Percentiles rank a stretch among this genome's conserved stretches.
Conservation (phyloP, 2,329 filamentous ascomycete species). For the Daldinia sp. region DNA sequence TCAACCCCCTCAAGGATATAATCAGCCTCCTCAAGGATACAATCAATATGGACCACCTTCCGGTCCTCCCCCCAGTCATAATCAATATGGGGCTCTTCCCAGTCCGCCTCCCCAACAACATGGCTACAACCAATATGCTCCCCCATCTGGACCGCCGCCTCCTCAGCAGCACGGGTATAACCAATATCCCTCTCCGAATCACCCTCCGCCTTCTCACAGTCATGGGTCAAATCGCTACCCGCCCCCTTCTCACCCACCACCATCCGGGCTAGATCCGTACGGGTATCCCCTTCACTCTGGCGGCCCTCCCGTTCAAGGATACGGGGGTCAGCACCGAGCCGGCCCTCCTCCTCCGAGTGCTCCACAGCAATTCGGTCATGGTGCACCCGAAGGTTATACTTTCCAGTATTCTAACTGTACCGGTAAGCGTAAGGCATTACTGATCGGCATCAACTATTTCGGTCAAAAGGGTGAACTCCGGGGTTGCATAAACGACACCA, state of each 20-base stretch:
- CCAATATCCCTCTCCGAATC: conserved; percentile 22
- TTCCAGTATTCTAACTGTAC: conserved; percentile 82
- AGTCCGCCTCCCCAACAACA: conserved; percentile 35
- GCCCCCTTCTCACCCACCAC: conserved; percentile 50
- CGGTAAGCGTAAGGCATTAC: conserved; percentile 74
- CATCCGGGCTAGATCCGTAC: conserved; percentile 55
- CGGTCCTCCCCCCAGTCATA: conserved; percentile 43
- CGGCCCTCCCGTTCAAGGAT: conserved; percentile 39
- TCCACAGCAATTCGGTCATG: conserved; percentile 69
- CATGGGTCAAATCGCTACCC: conserved; percentile 38
- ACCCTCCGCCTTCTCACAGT: conserved; percentile 17
- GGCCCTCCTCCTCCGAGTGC: conserved; percentile 57
- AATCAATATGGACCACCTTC: conserved; percentile 35
- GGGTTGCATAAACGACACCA: conserved; percentile 83
- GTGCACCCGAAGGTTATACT: conserved; percentile 72
- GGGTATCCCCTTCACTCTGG: conserved; percentile 53
- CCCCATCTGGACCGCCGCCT: conserved; percentile 31
- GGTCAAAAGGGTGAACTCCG: conserved; percentile 74
- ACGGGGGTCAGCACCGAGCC: conserved; percentile 45
- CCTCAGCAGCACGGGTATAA: conserved; percentile 29
- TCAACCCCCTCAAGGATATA: conserved; percentile 44
- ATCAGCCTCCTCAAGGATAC: conserved; percentile 43
- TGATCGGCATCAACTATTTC: conserved; percentile 86
- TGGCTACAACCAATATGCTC: conserved; percentile 47
- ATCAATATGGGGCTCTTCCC: conserved; percentile 37